Evolutionary conservation across 495 filamentous ascomycete species (phyloP).

Genomic region (Ascodesmis nigricans): DNA sequence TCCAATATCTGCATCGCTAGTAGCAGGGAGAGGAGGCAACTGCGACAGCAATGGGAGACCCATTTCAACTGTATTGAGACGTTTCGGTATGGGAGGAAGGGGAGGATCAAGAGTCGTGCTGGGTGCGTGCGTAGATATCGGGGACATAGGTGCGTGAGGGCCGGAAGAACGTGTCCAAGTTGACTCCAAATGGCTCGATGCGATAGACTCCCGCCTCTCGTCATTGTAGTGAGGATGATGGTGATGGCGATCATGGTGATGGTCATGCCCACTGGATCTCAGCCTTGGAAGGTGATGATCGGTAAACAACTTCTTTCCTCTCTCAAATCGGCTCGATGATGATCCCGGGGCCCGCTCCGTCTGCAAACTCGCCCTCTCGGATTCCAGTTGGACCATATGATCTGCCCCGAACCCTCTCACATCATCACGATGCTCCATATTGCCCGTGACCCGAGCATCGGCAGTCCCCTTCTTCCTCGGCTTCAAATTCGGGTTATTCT

Average conservation of each 20-base stretch:
- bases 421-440: conserved; percentile 45
- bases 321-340: no score
- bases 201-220: no score
- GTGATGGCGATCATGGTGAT: no score
- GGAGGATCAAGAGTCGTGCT: neutral
- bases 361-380: conserved; percentile 2
- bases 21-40: conserved; percentile 39
- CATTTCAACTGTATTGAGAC: conserved; percentile 32
- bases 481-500: conserved; percentile 38
- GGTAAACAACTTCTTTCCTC: no score
- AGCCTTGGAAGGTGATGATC: no score
- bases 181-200: no score
- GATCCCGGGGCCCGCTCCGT: conserved; percentile 1
- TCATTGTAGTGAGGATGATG: no score
- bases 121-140: neutral
- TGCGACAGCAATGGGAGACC: conserved; percentile 40
- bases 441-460: conserved; percentile 42
- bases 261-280: no score
- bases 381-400: conserved; percentile 24
- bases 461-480: conserved; percentile 35
- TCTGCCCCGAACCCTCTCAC: conserved; percentile 57
- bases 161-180: no score
- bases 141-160: no score
- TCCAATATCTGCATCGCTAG: conserved; percentile 62
- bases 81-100: conserved; percentile 30